Evolutionary conservation across 495 filamentous ascomycete species (phyloP).

Genomic region (Aspergillus bertholletiae): DNA sequence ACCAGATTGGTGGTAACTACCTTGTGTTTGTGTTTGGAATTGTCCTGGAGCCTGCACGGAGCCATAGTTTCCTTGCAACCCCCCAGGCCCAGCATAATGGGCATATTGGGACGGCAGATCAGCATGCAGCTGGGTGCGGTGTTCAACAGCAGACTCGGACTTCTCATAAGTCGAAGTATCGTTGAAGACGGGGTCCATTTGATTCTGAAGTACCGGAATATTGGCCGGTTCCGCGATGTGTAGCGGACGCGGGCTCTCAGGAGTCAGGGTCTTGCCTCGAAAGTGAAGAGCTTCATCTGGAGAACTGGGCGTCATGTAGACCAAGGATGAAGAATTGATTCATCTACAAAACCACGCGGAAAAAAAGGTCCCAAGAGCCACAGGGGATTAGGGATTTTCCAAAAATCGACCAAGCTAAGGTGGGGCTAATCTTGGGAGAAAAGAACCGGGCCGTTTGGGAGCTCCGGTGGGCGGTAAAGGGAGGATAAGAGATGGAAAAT

Average conservation of each 20-base stretch:
- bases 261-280: slow-evolving; percentile 65
- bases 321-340: slow-evolving; percentile 30
- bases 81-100: slow-evolving; percentile 17
- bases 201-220: slow-evolving; percentile 67
- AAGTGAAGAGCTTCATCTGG: slow-evolving; percentile 63
- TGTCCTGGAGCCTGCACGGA: slow-evolving; percentile 21
- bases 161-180: slow-evolving; percentile 56
- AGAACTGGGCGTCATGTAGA: slow-evolving; percentile 61
- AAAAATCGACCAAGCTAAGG: slow-evolving; percentile 25
- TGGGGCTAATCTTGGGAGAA: slow-evolving; percentile 25
- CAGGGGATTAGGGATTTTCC: slow-evolving; percentile 11
- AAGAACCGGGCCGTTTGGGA: slow-evolving; percentile 18
- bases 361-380: slow-evolving; percentile 8
- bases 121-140: slow-evolving; percentile 11
- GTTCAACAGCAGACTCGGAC: slow-evolving; percentile 14
- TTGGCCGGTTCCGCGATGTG: slow-evolving; percentile 67
- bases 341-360: slow-evolving; percentile 36
- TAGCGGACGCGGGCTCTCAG: slow-evolving; percentile 67
- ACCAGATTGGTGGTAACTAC: slow-evolving; percentile 22
- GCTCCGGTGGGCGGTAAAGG: slow-evolving; percentile 8
- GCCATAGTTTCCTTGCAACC: slow-evolving; percentile 19
- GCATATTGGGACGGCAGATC: slow-evolving; percentile 19
- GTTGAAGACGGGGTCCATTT: slow-evolving; percentile 71
- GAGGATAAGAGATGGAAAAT: slow-evolving; percentile 3
- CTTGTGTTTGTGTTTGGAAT: slow-evolving; percentile 15